phyloP scores from a whole-genome alignment of 805 yeast genomes.

The Cyberlindnera maclurae region DNA sequence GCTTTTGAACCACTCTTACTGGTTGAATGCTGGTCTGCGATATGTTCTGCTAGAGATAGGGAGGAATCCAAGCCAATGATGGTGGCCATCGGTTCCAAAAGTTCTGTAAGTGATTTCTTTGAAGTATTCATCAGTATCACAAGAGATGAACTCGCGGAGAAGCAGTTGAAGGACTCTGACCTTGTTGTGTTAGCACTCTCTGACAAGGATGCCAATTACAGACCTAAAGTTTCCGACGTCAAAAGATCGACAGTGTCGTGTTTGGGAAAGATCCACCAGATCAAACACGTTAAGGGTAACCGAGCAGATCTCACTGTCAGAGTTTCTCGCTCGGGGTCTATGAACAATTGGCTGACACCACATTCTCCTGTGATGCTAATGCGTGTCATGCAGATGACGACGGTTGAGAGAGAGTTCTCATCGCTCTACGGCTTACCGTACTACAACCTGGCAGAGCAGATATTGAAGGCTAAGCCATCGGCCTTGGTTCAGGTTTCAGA shows the following conservation, averaged over 20 bases:
- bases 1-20: slow-evolving; percentile 74
- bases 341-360: slow-evolving; percentile 50
- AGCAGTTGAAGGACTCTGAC: slow-evolving; percentile 68
- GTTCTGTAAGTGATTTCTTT: slow-evolving; percentile 78
- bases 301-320: slow-evolving; percentile 69
- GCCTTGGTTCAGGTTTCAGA: slow-evolving; percentile 28
- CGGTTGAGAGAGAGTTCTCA: slow-evolving; percentile 87
- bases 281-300: slow-evolving; percentile 60
- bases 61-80: slow-evolving; percentile 51
- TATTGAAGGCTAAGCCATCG: slow-evolving; percentile 60
- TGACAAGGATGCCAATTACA: slow-evolving; percentile 18
- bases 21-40: slow-evolving; percentile 91
- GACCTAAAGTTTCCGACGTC: slow-evolving; percentile 28
- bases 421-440: slow-evolving; percentile 76
- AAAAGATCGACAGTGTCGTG: slow-evolving; percentile 41
- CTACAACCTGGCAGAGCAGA: slow-evolving; percentile 66
- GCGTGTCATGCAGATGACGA: slow-evolving; percentile 78
- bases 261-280: slow-evolving; percentile 72
- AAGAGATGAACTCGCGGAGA: slow-evolving; percentile 40
- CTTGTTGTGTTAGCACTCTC: slow-evolving; percentile 52
- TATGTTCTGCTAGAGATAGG: slow-evolving; percentile 64
- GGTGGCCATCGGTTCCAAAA: slow-evolving; percentile 68
- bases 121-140: slow-evolving; percentile 76
- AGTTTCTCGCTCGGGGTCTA: slow-evolving; percentile 41
- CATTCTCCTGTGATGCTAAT: slow-evolving; percentile 58